phyloP scores from a whole-genome alignment of 1,284 basidiomycete species.

The Heterobasidion occidentale region DNA sequence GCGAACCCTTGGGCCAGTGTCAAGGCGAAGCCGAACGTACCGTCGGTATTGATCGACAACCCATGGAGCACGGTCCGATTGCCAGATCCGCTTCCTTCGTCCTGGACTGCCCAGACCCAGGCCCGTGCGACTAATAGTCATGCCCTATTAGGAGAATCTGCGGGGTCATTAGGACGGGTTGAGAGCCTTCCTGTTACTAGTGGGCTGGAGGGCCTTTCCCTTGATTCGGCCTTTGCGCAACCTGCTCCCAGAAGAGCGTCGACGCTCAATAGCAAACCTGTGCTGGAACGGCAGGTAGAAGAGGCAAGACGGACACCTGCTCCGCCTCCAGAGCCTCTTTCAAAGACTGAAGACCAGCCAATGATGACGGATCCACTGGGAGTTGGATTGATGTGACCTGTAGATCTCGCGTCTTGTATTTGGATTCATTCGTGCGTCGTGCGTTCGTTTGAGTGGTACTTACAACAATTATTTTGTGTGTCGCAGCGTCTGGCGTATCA shows the following conservation, averaged over 20 bases:
- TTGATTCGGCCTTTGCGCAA: constrained; percentile 20
- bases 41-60: constrained; percentile 32
- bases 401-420: neutral
- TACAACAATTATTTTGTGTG: no score
- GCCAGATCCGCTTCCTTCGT: constrained; percentile 5
- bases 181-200: neutral
- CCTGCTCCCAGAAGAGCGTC: constrained; percentile 13
- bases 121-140: neutral
- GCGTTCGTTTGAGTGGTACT: no score
- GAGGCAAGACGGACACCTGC: neutral
- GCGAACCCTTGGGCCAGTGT: constrained; percentile 26
- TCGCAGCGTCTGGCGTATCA: no score
- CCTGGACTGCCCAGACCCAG: neutral
- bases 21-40: constrained; percentile 19
- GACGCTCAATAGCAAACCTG: neutral
- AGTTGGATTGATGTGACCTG: constrained; percentile 15
- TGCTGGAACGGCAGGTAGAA: neutral
- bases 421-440: neutral
- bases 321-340: neutral
- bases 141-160: neutral
- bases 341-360: neutral
- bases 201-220: constrained; percentile 12
- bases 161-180: neutral
- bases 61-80: constrained; percentile 34
- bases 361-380: constrained; percentile 17